phyloP scores from a whole-genome alignment of 2,329 filamentous ascomycete species.

The Xylaria sp. region DNA sequence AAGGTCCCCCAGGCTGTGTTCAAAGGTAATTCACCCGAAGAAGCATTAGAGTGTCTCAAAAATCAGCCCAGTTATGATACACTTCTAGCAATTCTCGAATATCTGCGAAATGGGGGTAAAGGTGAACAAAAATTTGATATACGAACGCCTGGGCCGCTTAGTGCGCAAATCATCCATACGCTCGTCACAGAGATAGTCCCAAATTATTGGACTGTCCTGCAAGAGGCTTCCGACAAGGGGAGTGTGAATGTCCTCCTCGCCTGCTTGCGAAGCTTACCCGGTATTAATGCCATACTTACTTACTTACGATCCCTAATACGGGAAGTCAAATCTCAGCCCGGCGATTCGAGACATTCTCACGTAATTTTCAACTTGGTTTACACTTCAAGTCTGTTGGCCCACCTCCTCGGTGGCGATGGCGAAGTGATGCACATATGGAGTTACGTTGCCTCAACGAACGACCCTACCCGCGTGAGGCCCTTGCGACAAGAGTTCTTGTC shows the following conservation, averaged over 20 bases:
- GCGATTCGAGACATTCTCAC: constrained; percentile 55
- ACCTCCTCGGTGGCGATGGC: constrained; percentile 53
- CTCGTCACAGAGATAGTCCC: constrained; percentile 80
- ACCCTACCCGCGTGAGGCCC: constrained; percentile 46
- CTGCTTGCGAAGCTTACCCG: constrained; percentile 78
- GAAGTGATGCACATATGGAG: constrained; percentile 44
- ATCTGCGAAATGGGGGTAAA: constrained; percentile 54
- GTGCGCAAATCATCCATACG: constrained; percentile 78
- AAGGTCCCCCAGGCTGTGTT: constrained; percentile 37
- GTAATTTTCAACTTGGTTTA: constrained; percentile 56
- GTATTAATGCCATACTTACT: constrained; percentile 80
- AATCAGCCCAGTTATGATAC: constrained; percentile 70
- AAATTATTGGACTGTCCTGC: constrained; percentile 80
- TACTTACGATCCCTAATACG: constrained; percentile 71
- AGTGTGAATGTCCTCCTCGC: constrained; percentile 64
- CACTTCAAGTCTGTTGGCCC: constrained; percentile 57
- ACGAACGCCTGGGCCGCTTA: constrained; percentile 69
- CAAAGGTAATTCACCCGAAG: constrained; percentile 53
- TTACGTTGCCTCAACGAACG: constrained; percentile 30
- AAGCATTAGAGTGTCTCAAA: constrained; percentile 69
- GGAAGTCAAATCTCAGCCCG: constrained; percentile 55
- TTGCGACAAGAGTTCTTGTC: constrained; percentile 57
- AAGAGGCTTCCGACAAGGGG: constrained; percentile 54
- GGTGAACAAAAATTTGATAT: constrained; percentile 62
- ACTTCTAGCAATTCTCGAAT: constrained; percentile 63